Evolutionary conservation across 129 eudicot genomes (phyloP), one percentile per base, ranked within the genome.

Genomic region (Pulicaria dysenterica): DNA sequence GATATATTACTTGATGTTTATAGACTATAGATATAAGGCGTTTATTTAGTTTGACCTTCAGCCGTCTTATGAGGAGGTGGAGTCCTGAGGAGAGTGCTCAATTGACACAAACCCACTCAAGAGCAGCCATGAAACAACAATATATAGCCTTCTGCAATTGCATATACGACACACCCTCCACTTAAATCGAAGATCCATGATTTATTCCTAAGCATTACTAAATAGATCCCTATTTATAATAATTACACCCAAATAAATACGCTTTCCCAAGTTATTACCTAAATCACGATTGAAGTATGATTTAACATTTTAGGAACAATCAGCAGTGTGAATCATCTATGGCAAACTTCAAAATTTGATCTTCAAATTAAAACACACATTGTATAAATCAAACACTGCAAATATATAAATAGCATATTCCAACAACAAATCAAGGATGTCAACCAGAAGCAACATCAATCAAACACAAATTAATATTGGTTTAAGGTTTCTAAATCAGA

Each of bases 281-380:
- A 41, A 58, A 31, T 24, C 11, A 15, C 7, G 72, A 40, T 69
- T 9, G 11, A 13, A 67, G 12, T 49, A 31, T 5, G 6, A 3
- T 24, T 11, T 49, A 11, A 66, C 7, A n/a, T 31, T 53, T 36
- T n/a, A 31, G 1, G 7, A 49, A 24, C 12, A 48, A 48, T 6
- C 34, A 67, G 41, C 58, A 67, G 58, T 13, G 72, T 53, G 45
- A 47, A 67, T 24, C 39, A 43, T 43, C 69, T 12, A 47, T 4
- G 54, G 6, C 7, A 17, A 44, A 5, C 14, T 16, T 6, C 13
- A 44, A 9, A 43, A 44, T 5, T 2, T 13, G 11, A 11, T n/a
- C 12, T 64, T 46, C 40, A 17, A 64, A 44, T 64, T 64, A 8
- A 57, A 57, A 64, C 40, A 43, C 5, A 17, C 7, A 13, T 9